phyloP scores from a whole-genome alignment of 1,139 yeast species.

The Debaryomyces coudertii region DNA sequence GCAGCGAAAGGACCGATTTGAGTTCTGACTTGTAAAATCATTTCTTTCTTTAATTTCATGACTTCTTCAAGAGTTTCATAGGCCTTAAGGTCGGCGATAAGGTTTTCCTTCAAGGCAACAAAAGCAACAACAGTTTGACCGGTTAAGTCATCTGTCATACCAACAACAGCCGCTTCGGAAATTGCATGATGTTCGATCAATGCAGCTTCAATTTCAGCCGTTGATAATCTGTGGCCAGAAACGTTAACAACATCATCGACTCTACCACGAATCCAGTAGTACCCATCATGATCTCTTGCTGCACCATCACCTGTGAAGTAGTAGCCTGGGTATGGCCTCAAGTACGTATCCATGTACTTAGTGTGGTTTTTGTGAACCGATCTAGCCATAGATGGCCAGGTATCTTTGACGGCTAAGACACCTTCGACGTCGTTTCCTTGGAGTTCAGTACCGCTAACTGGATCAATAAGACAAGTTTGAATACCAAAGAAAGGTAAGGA shows the following conservation, averaged over 20 bases:
- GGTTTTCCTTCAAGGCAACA: slow-evolving; percentile 76
- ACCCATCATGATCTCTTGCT: slow-evolving; percentile 95
- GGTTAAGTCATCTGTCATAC: slow-evolving; percentile 90
- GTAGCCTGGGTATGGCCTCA: slow-evolving; percentile 94
- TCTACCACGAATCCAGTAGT: slow-evolving; percentile 98
- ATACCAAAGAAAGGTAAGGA: slow-evolving; percentile 96
- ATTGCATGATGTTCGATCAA: slow-evolving; percentile 78
- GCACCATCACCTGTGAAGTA: slow-evolving; percentile 99
- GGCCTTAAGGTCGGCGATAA: slow-evolving; percentile 41
- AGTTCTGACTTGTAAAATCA: slow-evolving; percentile 85
- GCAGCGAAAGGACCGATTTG: slow-evolving; percentile 99
- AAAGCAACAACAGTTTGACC: slow-evolving; percentile 97
- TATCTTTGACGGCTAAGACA: slow-evolving; percentile 81
- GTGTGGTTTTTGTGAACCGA: slow-evolving; percentile 90
- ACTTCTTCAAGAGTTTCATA: slow-evolving; percentile 53
- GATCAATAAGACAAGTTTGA: slow-evolving; percentile 87
- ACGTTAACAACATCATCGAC: slow-evolving; percentile 98
- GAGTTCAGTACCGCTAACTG: slow-evolving; percentile 82
- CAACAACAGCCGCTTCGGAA: slow-evolving; percentile 94
- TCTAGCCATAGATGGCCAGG: slow-evolving; percentile 99
- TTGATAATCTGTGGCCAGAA: slow-evolving; percentile 94
- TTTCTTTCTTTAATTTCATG: slow-evolving; percentile 73
- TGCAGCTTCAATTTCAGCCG: slow-evolving; percentile 97
- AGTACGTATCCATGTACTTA: slow-evolving; percentile 89
- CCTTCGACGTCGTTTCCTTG: slow-evolving; percentile 94